Evolutionary conservation across 352 stramenopile species (phyloP).

Genomic region (Globisporangium abappressorium): DNA sequence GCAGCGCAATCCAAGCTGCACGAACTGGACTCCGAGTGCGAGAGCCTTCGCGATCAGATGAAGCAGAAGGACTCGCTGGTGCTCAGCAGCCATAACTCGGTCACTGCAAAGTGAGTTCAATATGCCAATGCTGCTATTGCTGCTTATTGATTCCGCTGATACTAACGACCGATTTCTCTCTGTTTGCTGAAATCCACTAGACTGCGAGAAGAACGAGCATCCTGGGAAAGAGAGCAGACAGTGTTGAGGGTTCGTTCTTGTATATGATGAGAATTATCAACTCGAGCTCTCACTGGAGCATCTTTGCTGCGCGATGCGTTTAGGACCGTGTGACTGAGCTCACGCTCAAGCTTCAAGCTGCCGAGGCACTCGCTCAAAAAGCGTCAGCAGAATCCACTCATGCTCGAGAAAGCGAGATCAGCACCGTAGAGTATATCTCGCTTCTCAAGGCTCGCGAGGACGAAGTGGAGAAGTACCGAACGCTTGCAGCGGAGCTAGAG

Average conservation of each 20-base stretch:
- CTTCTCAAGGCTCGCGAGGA: conserved; percentile 43
- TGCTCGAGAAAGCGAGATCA: conserved; percentile 24
- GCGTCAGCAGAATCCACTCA: conserved; percentile 16
- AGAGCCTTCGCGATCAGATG: conserved; percentile 62
- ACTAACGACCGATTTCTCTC: not conserved
- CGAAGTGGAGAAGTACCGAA: conserved; percentile 49
- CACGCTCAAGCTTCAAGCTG: conserved; percentile 51
- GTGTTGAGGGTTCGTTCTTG: conserved; percentile 37
- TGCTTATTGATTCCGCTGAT: not conserved
- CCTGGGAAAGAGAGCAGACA: conserved; percentile 47
- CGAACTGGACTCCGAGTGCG: conserved; percentile 45
- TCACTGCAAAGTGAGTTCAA: conserved; percentile 44
- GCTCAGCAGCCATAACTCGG: conserved; percentile 52
- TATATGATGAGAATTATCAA: not conserved
- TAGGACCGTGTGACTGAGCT: conserved; percentile 55
- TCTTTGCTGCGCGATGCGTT: not conserved
- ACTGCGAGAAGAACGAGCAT: conserved; percentile 51
- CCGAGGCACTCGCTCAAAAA: conserved; percentile 38
- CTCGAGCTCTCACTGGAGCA: not conserved
- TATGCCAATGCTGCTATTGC: not conserved
- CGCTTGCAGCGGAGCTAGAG: conserved; percentile 35
- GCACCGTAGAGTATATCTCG: conserved; percentile 17
- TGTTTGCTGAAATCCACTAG: conserved; percentile 18
- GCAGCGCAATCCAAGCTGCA: conserved; percentile 56
- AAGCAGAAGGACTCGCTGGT: conserved; percentile 75